Base-by-base conservation (phyloP, 2,329 filamentous ascomycete species). In the Cadophora sp. region DNA sequence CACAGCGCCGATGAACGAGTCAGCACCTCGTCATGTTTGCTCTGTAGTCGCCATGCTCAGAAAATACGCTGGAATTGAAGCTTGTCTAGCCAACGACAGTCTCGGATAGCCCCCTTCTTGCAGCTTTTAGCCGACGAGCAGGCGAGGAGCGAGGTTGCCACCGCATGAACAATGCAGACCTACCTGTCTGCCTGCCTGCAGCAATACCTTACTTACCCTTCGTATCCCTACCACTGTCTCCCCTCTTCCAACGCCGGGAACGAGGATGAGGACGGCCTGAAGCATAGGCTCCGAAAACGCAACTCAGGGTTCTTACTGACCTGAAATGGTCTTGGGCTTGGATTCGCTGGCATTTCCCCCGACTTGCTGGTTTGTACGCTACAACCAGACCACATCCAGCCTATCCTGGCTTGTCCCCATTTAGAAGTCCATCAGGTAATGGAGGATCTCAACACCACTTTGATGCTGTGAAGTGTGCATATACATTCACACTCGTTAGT, bases 401-500 rank as follows among this genome's bases (percentile, higher is more conserved):
- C 27, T 24, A 27, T 27, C 24, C 50, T 27, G 3, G 24, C 50
- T 11, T 27, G 8, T 27, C 29, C 24, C 50, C 50, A 24, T 26
- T 16, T 12, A 27, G 24, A 53, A 53, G 24, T 27, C 24, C 24
- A 27, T 12, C 2, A 16, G 14, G 4, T 19, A 19, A 19, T 16
- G 40, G 14, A 16, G 2, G 14, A 43, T 19, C 40, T 43, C 12
- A 16, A 24, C 8, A 26, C 26, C 14, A 34, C 12, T n/a, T n/a
- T 22, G 19, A 56, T 19, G 12, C 55, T 58, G 31, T 22, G 34
- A 31, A 58, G 3, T 58, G 31, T 58, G 31, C 55, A 34, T 56
- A 59, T 46, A 68, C 69, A 67, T 67, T 34, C 51, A 65, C 60
- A 40, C 43, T 40, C 34, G 34, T 68, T 66, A 65, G 60, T 60